Evolutionary conservation across 1,284 basidiomycete genomes (phyloP), one percentile per base, ranked within the genome.

Genomic region (Cutaneotrichosporon dermatis): DNA sequence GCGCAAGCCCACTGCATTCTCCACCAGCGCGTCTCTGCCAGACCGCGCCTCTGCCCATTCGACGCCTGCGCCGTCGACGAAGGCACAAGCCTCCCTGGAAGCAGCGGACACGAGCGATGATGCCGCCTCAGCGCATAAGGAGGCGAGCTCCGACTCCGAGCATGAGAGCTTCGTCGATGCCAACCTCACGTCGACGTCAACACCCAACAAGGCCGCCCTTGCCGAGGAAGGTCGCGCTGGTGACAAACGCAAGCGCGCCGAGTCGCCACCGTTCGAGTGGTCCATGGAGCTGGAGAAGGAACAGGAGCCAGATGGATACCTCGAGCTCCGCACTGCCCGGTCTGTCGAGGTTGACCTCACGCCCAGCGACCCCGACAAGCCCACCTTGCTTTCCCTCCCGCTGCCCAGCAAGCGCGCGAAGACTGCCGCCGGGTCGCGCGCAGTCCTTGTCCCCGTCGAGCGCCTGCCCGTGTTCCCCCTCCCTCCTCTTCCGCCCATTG

Each of bases 391-490:
- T 5, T 67, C 69, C 10, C 55, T 66, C 6, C 67, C 71, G 1
- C 64, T 75, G 6, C 71, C 71, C 1, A 71, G 69, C 12, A 73
- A 73, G 57, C 68, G 73, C 51, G 61, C 65, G 50, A 72, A 72
- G 58, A 66, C 66, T 40, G 51, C 46, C 6, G 54, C 62, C 4
- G 66, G 51, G 1, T 56, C 64, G 6, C 62, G 63, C 55, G 67
- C 70, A 2, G 50, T 69, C n/a, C 67, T 74, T n/a, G 60, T 76
- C 7, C 72, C 73, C 1, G 69, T 70, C 13, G 70, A 74, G 43
- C 69, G 69, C 37, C 59, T 76, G 2, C 75, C 75, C 0, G 66
- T 71, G n/a, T 72, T 66, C 51, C 65, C 72, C 3, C 63, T 76
- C 4, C 75, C 75, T 2, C 70, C 73, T 1, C 63, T 71, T 5